Conservation (phyloP, 73 alveolate genomes). For the Paramecium octaurelia region DNA sequence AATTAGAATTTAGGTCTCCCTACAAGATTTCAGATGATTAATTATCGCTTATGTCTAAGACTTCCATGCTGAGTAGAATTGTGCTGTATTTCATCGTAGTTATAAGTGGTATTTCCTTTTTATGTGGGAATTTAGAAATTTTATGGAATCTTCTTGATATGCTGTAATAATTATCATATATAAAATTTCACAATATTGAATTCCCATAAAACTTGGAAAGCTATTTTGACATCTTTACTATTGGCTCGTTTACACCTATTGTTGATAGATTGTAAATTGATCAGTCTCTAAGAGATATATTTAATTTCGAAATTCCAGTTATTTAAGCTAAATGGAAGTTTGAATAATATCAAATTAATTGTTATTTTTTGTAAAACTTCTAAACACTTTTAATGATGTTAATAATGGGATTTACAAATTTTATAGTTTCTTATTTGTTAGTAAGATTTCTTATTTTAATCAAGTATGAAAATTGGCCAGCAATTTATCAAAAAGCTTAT, state of each 20-base stretch:
- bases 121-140: neutral
- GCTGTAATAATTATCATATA: neutral
- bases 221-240: neutral
- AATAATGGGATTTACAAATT: neutral
- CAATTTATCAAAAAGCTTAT: neutral
- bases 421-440: neutral
- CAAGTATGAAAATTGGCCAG: neutral
- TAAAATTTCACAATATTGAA: neutral
- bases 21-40: neutral
- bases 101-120: neutral
- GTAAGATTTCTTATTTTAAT: no score
- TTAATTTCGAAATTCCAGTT: neutral
- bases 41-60: neutral
- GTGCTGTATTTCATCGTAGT: neutral
- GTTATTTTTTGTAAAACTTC: neutral
- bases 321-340: neutral
- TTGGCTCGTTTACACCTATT: neutral
- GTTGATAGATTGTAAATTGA: neutral
- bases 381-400: neutral
- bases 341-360: neutral
- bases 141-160: neutral
- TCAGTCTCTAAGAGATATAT: no score
- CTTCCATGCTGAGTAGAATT: neutral
- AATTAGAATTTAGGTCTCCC: neutral
- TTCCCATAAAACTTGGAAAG: neutral